phyloP scores from a whole-genome alignment of 257 asterid species.

The Craterostigma plantagineum region DNA sequence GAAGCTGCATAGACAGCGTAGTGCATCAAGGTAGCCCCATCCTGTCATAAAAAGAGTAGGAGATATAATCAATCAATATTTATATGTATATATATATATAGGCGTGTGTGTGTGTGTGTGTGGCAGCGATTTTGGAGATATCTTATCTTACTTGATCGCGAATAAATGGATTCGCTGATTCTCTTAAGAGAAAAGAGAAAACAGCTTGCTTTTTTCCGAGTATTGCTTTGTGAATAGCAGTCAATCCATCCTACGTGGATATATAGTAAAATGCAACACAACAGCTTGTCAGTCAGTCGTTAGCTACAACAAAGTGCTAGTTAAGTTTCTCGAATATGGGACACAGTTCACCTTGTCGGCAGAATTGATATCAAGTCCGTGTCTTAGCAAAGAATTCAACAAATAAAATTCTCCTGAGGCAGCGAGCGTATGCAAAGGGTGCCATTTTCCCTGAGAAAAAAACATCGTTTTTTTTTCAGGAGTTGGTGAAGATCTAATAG shows the following conservation, averaged over 20 bases:
- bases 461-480: slow-evolving; percentile 6
- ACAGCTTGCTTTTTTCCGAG: slow-evolving; percentile 79
- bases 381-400: slow-evolving; percentile 49
- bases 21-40: slow-evolving; percentile 84
- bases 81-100: neutral
- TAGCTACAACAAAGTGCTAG: slow-evolving; percentile 1
- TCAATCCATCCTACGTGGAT: slow-evolving; percentile 69
- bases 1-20: slow-evolving; percentile 77
- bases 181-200: slow-evolving; percentile 71
- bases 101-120: too few species aligned
- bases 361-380: slow-evolving; percentile 44
- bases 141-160: slow-evolving; percentile 50
- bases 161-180: slow-evolving; percentile 70
- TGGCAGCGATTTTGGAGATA: neutral
- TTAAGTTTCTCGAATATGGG: neutral
- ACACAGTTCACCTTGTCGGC: slow-evolving; percentile 48
- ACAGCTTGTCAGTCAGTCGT: neutral
- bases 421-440: slow-evolving; percentile 75
- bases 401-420: slow-evolving; percentile 86
- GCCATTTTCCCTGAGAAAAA: slow-evolving; percentile 68
- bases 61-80: neutral
- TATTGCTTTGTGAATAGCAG: slow-evolving; percentile 78
- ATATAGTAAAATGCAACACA: slow-evolving; percentile 3
- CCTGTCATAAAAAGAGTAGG: slow-evolving; percentile 28
- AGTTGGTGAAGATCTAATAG: slow-evolving; percentile 1